Conservation (phyloP, 129 eudicot genomes). For the Deinandra increscens region DNA sequence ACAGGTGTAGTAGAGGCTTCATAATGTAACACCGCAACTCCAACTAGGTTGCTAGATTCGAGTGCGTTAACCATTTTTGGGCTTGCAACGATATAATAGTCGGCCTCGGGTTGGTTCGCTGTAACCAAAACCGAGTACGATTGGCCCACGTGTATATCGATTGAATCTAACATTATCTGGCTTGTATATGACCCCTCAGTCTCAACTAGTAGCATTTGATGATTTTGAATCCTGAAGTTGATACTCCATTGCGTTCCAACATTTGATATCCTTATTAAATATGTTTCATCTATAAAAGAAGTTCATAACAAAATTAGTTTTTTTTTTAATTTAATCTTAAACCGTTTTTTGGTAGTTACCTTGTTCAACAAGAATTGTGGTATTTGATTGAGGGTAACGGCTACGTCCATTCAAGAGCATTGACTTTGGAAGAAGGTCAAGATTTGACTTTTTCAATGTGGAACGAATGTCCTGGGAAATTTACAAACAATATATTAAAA, state of each 20-base stretch:
- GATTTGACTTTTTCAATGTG: slow-evolving; percentile 17
- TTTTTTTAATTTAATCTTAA: too few relatives aligned
- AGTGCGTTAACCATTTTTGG: slow-evolving; percentile 39
- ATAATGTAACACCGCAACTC: slow-evolving; percentile 51
- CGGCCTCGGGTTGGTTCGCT: slow-evolving; percentile 33
- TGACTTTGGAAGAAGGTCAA: slow-evolving; percentile 29
- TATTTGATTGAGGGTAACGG: slow-evolving; percentile 35
- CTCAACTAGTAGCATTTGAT: slow-evolving; percentile 52
- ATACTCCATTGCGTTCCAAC: slow-evolving; percentile 44
- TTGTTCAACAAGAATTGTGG: slow-evolving; percentile 30
- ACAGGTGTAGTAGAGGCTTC: slow-evolving; percentile 31
- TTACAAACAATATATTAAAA: not conserved
- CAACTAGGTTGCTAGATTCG: slow-evolving; percentile 31
- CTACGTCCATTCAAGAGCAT: slow-evolving; percentile 57
- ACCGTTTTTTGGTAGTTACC: not conserved
- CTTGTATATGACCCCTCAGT: slow-evolving; percentile 60
- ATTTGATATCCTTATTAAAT: slow-evolving; percentile 53
- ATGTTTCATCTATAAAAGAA: slow-evolving; percentile 27
- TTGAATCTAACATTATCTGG: slow-evolving; percentile 41
- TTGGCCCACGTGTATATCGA: slow-evolving; percentile 64
- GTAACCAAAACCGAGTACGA: slow-evolving; percentile 61
- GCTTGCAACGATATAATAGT: slow-evolving; percentile 54
- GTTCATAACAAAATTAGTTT: too few relatives aligned
- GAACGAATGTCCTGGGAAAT: slow-evolving; percentile 34
- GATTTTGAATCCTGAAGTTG: slow-evolving; percentile 54